These are phyloP conservation scores for Thecaphora frezii DNA, from an alignment of 1,284 basidiomycete genomes.

Conservation along the genomic window DNA sequence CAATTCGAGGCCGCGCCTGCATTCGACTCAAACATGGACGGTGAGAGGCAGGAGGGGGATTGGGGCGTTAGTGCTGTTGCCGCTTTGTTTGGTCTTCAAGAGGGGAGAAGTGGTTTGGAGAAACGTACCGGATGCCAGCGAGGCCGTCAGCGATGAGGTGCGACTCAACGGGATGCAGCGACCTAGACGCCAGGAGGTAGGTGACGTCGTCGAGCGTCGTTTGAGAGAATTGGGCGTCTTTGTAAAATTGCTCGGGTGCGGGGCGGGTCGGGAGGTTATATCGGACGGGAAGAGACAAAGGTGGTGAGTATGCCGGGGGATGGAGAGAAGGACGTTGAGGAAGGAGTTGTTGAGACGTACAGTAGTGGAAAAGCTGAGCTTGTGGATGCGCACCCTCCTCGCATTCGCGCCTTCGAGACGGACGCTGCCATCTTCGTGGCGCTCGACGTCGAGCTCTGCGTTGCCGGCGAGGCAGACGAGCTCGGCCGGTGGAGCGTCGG, in stretches of 20 bases:
- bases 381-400: constrained; percentile 27
- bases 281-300: too few species aligned
- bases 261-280: too few species aligned
- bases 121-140: constrained; percentile 37
- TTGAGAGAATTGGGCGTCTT: constrained; percentile 20
- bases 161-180: constrained; percentile 24
- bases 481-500: constrained; percentile 7
- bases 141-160: constrained; percentile 40
- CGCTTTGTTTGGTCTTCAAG: too few species aligned
- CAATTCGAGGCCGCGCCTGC: constrained; percentile 36
- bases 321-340: not conserved
- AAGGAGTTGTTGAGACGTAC: constrained; percentile 2
- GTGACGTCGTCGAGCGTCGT: constrained; percentile 10
- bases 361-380: constrained; percentile 48
- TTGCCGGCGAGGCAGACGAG: constrained; percentile 47
- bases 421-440: not conserved
- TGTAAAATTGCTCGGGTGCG: constrained; percentile 38
- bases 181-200: constrained; percentile 8
- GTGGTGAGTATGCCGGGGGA: not conserved
- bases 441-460: constrained; percentile 18
- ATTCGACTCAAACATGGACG: too few species aligned
- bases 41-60: too few species aligned
- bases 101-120: too few species aligned
- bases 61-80: too few species aligned
- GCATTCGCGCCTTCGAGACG: constrained; percentile 1